A percentile compares a stretch with the other conserved stretches of the same genome.
These are phyloP conservation scores for Tetradesmus lagerheimii DNA, from an alignment of 139 green algal species.

Conservation along the genomic window DNA sequence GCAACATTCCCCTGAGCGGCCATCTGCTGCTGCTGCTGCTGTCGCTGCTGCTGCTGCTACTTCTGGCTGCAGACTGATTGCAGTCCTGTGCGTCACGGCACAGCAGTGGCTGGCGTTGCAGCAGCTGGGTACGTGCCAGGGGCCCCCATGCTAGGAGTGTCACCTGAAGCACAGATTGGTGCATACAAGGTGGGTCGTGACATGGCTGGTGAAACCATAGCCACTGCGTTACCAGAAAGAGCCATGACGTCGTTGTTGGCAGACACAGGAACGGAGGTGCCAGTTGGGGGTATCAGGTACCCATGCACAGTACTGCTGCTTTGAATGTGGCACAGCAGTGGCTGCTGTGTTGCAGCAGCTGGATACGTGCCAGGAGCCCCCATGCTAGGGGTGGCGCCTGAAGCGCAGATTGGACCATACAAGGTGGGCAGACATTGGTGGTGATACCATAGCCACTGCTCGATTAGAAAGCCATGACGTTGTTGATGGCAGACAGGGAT, in stretches of 20 bases:
- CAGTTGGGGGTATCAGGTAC: not conserved
- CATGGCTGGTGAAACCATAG: no score
- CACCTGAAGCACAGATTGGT: conserved; percentile 19
- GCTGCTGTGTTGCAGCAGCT: conserved; percentile 17
- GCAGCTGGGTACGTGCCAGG: conserved; percentile 22
- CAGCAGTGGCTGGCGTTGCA: conserved; percentile 18
- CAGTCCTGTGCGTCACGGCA: conserved; percentile 13
- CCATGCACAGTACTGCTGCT: no score
- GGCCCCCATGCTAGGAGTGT: conserved; percentile 25
- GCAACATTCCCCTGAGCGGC: not conserved
- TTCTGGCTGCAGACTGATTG: conserved; percentile 11
- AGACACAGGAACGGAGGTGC: no score
- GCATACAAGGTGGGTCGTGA: conserved; percentile 18
- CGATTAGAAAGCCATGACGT: no score
- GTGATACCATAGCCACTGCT: no score
- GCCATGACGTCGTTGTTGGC: no score
- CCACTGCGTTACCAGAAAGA: no score
- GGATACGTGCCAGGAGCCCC: not conserved
- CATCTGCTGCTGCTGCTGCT: no score
- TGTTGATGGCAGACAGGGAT: no score
- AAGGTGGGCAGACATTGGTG: no score
- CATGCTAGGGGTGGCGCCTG: conserved; percentile 33
- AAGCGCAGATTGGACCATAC: conserved; percentile 4
- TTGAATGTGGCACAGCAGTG: not conserved
- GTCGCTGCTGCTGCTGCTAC: no score